phyloP scores from a whole-genome alignment of 2,329 filamentous ascomycete genomes.

The Epichloe elymi region DNA sequence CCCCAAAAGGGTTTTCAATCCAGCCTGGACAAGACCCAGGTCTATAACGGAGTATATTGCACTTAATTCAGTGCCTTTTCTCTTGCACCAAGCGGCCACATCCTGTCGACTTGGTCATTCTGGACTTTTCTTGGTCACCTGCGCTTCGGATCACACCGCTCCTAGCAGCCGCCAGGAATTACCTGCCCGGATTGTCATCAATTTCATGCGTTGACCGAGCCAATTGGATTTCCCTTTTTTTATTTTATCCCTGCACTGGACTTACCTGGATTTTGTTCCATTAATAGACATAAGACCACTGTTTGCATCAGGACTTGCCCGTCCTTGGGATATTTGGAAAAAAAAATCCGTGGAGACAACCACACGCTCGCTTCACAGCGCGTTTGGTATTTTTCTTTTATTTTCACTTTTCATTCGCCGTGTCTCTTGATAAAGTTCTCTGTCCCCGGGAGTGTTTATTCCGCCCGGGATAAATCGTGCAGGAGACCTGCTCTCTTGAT shows the following conservation, averaged over 20 bases:
- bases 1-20: not conserved
- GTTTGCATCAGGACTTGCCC: not conserved
- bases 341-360: not conserved
- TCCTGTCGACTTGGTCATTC: conserved; percentile 4
- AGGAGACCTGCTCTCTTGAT: not conserved
- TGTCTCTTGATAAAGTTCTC: not conserved
- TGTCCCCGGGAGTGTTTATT: not conserved
- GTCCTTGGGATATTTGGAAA: not conserved
- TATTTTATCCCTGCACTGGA: not conserved
- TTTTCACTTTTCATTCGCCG: not conserved
- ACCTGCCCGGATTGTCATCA: conserved; percentile 1
- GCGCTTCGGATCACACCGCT: conserved; percentile 7
- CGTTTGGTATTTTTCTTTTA: not conserved
- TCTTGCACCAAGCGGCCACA: not conserved
- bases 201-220: conserved; percentile 1
- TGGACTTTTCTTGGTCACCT: conserved; percentile 3
- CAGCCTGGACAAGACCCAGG: conserved; percentile 2
- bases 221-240: conserved; percentile 1
- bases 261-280: not conserved
- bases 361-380: not conserved
- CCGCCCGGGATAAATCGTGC: not conserved
- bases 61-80: conserved; percentile 6
- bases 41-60: conserved; percentile 3
- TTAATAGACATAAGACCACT: not conserved
- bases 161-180: not conserved